A percentile compares a stretch with the other conserved stretches of the same genome.
Evolutionary conservation across 352 stramenopile species (phyloP).

Genomic region (Phytophthora pini): DNA sequence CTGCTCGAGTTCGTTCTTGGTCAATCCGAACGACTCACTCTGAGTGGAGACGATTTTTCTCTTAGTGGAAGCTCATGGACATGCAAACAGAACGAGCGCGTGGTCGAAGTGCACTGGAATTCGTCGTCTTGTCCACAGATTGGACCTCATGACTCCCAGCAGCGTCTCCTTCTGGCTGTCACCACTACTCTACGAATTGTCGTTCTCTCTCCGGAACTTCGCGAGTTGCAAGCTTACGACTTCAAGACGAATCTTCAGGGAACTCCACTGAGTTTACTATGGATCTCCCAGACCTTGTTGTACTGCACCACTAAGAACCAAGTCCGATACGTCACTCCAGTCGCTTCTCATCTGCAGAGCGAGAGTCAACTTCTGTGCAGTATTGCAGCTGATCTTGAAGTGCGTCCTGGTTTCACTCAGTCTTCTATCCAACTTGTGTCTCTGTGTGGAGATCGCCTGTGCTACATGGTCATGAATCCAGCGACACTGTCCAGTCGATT

Average conservation of each 20-base stretch:
- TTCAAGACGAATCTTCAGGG: slow-evolving; percentile 41
- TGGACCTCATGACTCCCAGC: slow-evolving; percentile 26
- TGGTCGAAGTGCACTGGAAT: slow-evolving; percentile 71
- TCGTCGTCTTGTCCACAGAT: slow-evolving; percentile 23
- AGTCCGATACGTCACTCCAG: slow-evolving; percentile 61
- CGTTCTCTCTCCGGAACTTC: slow-evolving; percentile 51
- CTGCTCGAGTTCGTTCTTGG: slow-evolving; percentile 20
- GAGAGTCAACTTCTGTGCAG: slow-evolving; percentile 37
- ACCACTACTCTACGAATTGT: slow-evolving; percentile 65
- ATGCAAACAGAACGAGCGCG: slow-evolving; percentile 42
- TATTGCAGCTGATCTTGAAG: slow-evolving; percentile 21
- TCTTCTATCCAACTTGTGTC: slow-evolving; percentile 50
- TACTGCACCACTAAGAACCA: slow-evolving; percentile 58
- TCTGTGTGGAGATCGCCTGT: slow-evolving; percentile 61
- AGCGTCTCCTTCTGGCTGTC: slow-evolving; percentile 47
- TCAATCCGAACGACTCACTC: slow-evolving; percentile 40
- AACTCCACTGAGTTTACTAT: slow-evolving; percentile 60
- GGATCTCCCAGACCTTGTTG: slow-evolving; percentile 72
- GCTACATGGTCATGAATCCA: slow-evolving; percentile 51
- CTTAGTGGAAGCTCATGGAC: slow-evolving; percentile 36
- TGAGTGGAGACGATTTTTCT: slow-evolving; percentile 61
- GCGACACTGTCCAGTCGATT: slow-evolving; percentile 44
- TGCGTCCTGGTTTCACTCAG: slow-evolving; percentile 16
- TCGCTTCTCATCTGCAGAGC: slow-evolving; percentile 21
- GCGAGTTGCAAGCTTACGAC: slow-evolving; percentile 47